Conservation (phyloP, 2,329 filamentous ascomycete species). For the Dothidotthia symphoricarpi region DNA sequence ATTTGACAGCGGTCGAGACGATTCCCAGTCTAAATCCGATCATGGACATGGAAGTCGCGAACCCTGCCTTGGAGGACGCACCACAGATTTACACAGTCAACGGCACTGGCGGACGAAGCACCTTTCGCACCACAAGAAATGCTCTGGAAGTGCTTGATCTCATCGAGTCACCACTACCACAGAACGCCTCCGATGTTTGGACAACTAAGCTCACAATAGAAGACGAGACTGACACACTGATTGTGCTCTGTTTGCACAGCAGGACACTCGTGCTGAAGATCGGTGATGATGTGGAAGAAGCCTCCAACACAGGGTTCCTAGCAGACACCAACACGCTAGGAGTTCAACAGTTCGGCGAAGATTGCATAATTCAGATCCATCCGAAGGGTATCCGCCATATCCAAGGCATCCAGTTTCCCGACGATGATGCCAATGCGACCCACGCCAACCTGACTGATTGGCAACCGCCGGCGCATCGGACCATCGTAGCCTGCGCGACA, state of each 20-base stretch:
- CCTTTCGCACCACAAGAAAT: conserved; percentile 88
- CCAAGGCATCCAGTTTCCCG: conserved; percentile 54
- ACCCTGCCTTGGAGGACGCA: conserved; percentile 86
- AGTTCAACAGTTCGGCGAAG: conserved; percentile 90
- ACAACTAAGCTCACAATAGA: conserved; percentile 80
- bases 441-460: conserved; percentile 79
- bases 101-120: conserved; percentile 82
- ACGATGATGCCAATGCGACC: conserved; percentile 23
- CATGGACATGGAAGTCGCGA: conserved; percentile 86
- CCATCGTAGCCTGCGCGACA: conserved; percentile 89
- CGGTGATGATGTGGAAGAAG: conserved; percentile 94
- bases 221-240: conserved; percentile 90
- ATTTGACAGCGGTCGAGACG: conserved; percentile 79
- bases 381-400: conserved; percentile 96
- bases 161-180: conserved; percentile 87
- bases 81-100: conserved; percentile 95
- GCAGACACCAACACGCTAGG: conserved; percentile 85
- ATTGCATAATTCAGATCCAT: conserved; percentile 90
- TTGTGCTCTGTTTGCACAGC: conserved; percentile 89
- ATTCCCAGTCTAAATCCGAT: conserved; percentile 88
- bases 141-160: conserved; percentile 92
- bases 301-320: conserved; percentile 89
- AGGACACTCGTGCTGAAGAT: conserved; percentile 91
- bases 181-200: conserved; percentile 90
- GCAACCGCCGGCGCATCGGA: conserved; percentile 88